phyloP scores from a whole-genome alignment of 331 rosid species.

The Stylosanthes scabra region DNA sequence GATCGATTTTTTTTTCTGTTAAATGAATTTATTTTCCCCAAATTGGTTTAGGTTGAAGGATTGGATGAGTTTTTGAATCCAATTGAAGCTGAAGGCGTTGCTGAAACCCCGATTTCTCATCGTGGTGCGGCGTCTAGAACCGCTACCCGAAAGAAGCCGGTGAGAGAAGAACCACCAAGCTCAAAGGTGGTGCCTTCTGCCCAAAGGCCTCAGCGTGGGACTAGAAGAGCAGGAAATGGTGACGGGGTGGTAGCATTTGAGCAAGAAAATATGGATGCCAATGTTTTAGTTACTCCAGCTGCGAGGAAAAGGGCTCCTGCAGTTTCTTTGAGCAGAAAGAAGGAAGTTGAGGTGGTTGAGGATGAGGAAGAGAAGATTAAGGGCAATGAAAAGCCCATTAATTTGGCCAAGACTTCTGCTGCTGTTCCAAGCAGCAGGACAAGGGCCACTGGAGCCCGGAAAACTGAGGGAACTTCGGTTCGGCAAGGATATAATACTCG shows the following conservation, averaged over 20 bases:
- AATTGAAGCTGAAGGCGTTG: slow-evolving; percentile 29
- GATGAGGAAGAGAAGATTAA: slow-evolving; percentile 36
- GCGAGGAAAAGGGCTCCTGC: slow-evolving; percentile 44
- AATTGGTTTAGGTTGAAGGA: slow-evolving; percentile 76
- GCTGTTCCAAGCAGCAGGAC: slow-evolving; percentile 48
- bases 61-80: slow-evolving; percentile 64
- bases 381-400: slow-evolving; percentile 32
- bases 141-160: slow-evolving; percentile 52
- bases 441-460: slow-evolving; percentile 40
- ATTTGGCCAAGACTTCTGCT: slow-evolving; percentile 57
- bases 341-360: slow-evolving; percentile 39
- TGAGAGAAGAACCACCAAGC: slow-evolving; percentile 46
- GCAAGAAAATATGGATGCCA: slow-evolving; percentile 51
- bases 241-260: slow-evolving; percentile 39
- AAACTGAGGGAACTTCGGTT: slow-evolving; percentile 40
- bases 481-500: slow-evolving; percentile 63
- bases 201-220: slow-evolving; percentile 32
- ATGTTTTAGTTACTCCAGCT: slow-evolving; percentile 43
- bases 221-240: slow-evolving; percentile 13
- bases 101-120: slow-evolving; percentile 45
- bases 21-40: not conserved
- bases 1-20: not conserved
- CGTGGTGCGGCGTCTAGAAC: slow-evolving; percentile 55
- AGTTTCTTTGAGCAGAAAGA: slow-evolving; percentile 43
- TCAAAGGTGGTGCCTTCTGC: slow-evolving; percentile 41